Conservation (phyloP, 805 yeast genomes). For the Saturnispora quitensis region DNA sequence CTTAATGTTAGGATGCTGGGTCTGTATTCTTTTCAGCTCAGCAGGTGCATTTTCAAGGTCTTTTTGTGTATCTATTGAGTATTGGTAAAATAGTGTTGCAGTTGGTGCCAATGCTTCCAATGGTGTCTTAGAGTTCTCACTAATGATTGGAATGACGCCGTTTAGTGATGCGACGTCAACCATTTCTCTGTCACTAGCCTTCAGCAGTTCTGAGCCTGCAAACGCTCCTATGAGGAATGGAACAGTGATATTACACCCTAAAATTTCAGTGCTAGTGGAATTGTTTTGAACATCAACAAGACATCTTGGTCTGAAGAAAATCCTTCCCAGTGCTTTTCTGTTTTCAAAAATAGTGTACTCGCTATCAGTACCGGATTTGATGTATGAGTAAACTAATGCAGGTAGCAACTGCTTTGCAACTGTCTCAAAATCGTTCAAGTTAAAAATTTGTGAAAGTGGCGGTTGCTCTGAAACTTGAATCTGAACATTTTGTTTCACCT, state of each 20-base stretch:
- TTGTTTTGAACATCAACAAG: constrained; percentile 64
- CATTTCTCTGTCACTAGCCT: constrained; percentile 76
- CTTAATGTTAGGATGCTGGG: constrained; percentile 38
- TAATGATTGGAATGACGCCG: constrained; percentile 68
- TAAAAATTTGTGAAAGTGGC: constrained; percentile 54
- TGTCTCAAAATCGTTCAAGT: constrained; percentile 74
- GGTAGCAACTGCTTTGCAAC: constrained; percentile 71
- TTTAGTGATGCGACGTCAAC: constrained; percentile 64
- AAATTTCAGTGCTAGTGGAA: constrained; percentile 53
- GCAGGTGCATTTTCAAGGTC: constrained; percentile 48
- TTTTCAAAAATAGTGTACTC: constrained; percentile 45
- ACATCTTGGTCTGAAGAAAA: constrained; percentile 77
- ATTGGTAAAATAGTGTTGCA: constrained; percentile 75
- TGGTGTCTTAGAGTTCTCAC: constrained; percentile 75
- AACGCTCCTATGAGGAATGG: constrained; percentile 90
- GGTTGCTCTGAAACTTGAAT: constrained; percentile 32
- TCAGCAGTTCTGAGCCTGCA: constrained; percentile 79
- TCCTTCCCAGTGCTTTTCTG: constrained; percentile 76
- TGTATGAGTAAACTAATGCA: constrained; percentile 77
- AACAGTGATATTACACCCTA: constrained; percentile 53
- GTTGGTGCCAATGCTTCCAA: constrained; percentile 60
- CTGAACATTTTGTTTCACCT: constrained; percentile 19
- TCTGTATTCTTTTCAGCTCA: constrained; percentile 17
- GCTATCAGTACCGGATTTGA: constrained; percentile 81
- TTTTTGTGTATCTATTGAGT: constrained; percentile 55